Base-by-base conservation (phyloP, 208 protist genomes). In the Kentomonas sorsogonicus region DNA sequence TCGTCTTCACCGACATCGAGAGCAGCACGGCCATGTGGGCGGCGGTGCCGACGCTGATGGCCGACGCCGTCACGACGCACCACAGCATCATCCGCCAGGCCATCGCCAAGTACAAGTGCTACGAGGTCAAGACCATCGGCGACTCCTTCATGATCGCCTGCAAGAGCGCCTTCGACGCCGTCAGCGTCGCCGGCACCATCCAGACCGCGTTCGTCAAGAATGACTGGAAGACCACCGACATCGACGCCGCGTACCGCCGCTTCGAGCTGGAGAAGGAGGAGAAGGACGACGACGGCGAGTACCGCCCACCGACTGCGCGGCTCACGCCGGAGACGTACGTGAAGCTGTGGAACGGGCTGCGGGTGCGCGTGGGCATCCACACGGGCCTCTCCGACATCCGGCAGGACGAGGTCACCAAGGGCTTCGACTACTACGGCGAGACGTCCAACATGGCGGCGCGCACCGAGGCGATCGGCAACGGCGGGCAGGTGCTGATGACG, bases 61-160 rank as follows among this genome's bases (percentile, higher is more conserved):
- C 67, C 6, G 72, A 79, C 27, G 81, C 86, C 6, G 69, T 93
- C 18, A 66, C 77, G 30, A 54, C 74, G 48, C 80, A 93, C 72
- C 74, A 93, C 77, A 62, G 54, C 3, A 38, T 86, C 34, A 87
- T 93, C 47, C 78, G 86, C 27, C 18, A 63, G 40, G 53, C 74
- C 38, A 87, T 89, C 43, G 43, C 39, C 23, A 77, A 71, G 70
- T 70, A 83, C 72, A 60, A 63, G 54, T 82, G 78, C 65, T 92
- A 92, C 66, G 82, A 89, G 69, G 85, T 92, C 63, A 92, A 92
- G 74, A 92, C 79, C 58, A 73, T 89, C 27, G 85, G 85, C 25
- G 85, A 92, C 74, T 74, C 85, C 45, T 89, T 92, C 72, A 89
- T 92, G 80, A 84, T 89, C 33, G 75, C 82, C 34, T 81, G 74